Evolutionary conservation across 305 asterid genomes (phyloP).

Genomic region (Rubia balearica): DNA sequence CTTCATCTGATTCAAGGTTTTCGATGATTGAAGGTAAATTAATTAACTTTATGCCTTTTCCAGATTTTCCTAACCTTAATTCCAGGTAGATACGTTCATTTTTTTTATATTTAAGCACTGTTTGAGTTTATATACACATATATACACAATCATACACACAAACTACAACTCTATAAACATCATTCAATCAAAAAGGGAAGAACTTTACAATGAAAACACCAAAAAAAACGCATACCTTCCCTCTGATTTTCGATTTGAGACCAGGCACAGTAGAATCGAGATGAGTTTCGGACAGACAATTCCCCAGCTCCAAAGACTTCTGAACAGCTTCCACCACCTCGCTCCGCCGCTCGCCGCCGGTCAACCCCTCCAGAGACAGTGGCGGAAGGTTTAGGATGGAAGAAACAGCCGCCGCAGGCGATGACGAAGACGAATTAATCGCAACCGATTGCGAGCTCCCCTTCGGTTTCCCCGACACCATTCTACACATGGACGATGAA

Average conservation of each 20-base stretch:
- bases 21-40: too few relatives aligned
- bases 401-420: slow-evolving; percentile 31
- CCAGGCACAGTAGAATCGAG: slow-evolving; percentile 64
- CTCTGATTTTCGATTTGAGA: slow-evolving; percentile 66
- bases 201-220: background rate
- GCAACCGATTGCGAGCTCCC: slow-evolving; percentile 24
- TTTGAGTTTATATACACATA: background rate
- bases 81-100: background rate
- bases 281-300: slow-evolving; percentile 73
- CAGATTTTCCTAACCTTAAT: too few relatives aligned
- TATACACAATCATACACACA: background rate
- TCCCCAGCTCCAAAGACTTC: slow-evolving; percentile 37
- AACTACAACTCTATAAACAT: slow-evolving; percentile 3
- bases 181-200: background rate
- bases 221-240: slow-evolving; percentile 46
- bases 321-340: slow-evolving; percentile 48
- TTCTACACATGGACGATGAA: slow-evolving; percentile 17
- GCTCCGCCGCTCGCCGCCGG: slow-evolving; percentile 37
- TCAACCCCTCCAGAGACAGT: slow-evolving; percentile 26
- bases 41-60: too few relatives aligned
- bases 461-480: slow-evolving; percentile 18
- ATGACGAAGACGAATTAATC: slow-evolving; percentile 20
- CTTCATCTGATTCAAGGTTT: background rate
- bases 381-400: slow-evolving; percentile 28
- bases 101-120: background rate